These are phyloP conservation scores for Aspergillus steynii DNA, from an alignment of 495 filamentous ascomycete genomes.

Conservation along the genomic window DNA sequence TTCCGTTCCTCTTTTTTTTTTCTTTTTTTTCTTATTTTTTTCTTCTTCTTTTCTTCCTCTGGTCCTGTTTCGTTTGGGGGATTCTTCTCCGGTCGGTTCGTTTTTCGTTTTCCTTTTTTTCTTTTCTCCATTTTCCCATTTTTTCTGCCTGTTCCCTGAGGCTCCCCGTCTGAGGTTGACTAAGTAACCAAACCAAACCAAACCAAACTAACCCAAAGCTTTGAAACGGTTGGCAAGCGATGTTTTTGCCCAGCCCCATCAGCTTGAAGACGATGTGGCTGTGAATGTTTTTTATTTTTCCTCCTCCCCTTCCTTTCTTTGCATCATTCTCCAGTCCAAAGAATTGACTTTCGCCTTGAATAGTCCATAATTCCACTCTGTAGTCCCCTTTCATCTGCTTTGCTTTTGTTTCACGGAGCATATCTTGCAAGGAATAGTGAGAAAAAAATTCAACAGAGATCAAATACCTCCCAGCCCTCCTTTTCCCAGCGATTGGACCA, in stretches of 20 bases:
- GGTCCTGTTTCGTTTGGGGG: slow-evolving; percentile 10
- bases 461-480: not conserved
- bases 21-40: not conserved
- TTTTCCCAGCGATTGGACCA: not conserved
- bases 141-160: slow-evolving; percentile 2
- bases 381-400: not conserved
- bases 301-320: slow-evolving; percentile 7
- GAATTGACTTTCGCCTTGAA: not conserved
- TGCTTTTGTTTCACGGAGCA: no score
- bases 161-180: slow-evolving; percentile 17
- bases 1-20: not conserved
- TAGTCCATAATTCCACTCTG: not conserved
- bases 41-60: not conserved
- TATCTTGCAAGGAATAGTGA: no score
- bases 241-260: slow-evolving; percentile 7
- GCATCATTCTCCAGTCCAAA: not conserved
- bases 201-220: slow-evolving; percentile 11
- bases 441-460: not conserved
- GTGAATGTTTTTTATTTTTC: slow-evolving; percentile 8
- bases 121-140: not conserved
- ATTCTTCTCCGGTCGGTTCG: slow-evolving; percentile 5
- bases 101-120: slow-evolving; percentile 1
- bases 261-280: slow-evolving; percentile 16
- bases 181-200: slow-evolving; percentile 15
- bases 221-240: slow-evolving; percentile 18